Evolutionary conservation across 805 yeast species (phyloP), one percentile per base, ranked within the genome.

Genomic region (Saccharomycopsis sp.): DNA sequence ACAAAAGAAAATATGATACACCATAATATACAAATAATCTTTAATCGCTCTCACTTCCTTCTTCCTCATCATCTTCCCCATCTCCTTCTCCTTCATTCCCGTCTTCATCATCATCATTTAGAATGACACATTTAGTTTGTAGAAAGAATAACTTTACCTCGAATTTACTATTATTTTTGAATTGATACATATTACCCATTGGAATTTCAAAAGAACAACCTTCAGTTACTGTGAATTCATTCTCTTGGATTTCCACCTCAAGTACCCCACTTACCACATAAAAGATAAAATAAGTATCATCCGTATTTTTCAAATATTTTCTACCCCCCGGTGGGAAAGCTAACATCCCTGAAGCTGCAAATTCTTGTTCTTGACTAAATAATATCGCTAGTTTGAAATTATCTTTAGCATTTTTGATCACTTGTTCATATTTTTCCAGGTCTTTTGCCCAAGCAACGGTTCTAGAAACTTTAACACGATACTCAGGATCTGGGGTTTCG

Each of bases 121-220:
- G 23, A 25, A 31, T 29, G 15, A 62, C 62, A 44, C 63, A 63
- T 39, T 67, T 70, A 3, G 78, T 69, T 54, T 86, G 95, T 1
- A 82, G 87, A 53, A 84, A 86, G 56, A 82, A 85, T 53, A 87
- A 51, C 41, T 72, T 68, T 1, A 80, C 86, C 26, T 66, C 67
- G 18, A 13, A 18, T 25, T 65, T 60, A 0, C 87, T 81, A 31
- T 65, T 67, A 53, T 84, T 84, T 35, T 67, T 68, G 48, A 87
- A 69, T 14, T 80, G 73, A 57, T 84, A 86, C 32, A 69, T 67
- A 53, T 82, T 83, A 4, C 79, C 80, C 61, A 80, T 72, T 1
- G 96, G 96, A 4, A 88, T 69, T 51, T 81, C 83, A 51, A 87
- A 79, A 3, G 89, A 72, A 39, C 94, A 80, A 1, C 95, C 95